Evolutionary conservation across 768 basidiomycete genomes (phyloP).

Genomic region (Omphalotus guepiniiformis): DNA sequence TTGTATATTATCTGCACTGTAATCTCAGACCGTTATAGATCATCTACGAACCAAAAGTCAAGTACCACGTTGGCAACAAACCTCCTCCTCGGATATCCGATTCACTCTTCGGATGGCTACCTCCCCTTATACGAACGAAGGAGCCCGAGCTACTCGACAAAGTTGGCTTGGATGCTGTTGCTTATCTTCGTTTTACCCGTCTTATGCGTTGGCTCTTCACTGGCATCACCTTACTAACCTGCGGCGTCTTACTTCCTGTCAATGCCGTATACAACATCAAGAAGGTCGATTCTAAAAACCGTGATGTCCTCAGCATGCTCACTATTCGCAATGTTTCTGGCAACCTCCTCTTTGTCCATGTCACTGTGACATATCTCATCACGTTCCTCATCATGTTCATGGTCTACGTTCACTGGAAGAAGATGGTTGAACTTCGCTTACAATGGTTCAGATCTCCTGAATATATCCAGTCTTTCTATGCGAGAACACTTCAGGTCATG

Average conservation of each 20-base stretch:
- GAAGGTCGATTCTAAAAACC: conserved; percentile 44
- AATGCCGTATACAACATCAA: conserved; percentile 81
- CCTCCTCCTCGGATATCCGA: conserved; percentile 78
- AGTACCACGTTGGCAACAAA: conserved; percentile 79
- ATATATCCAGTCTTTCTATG: conserved; percentile 88
- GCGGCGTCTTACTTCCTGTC: conserved; percentile 78
- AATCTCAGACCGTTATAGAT: conserved; percentile 40
- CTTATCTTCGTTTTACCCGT: conserved; percentile 88
- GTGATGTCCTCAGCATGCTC: conserved; percentile 70
- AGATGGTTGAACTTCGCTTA: conserved; percentile 75
- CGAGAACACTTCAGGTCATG: conserved; percentile 82
- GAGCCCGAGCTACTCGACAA: conserved; percentile 89
- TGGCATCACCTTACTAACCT: conserved; percentile 56
- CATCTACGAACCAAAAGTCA: conserved; percentile 91
- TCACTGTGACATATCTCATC: conserved; percentile 79
- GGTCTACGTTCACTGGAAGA: conserved; percentile 71
- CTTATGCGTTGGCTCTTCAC: conserved; percentile 76
- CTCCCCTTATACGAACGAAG: conserved; percentile 75
- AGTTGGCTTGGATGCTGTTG: conserved; percentile 89
- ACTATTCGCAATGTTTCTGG: conserved; percentile 83
- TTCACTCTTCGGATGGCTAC: conserved; percentile 85
- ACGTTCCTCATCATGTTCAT: conserved; percentile 67
- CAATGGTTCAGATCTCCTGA: conserved; percentile 89
- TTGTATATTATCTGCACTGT: background rate
- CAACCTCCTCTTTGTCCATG: conserved; percentile 74